Evolutionary conservation across 148 eudicot genomes (phyloP).

Genomic region (Rhododendron vialii): DNA sequence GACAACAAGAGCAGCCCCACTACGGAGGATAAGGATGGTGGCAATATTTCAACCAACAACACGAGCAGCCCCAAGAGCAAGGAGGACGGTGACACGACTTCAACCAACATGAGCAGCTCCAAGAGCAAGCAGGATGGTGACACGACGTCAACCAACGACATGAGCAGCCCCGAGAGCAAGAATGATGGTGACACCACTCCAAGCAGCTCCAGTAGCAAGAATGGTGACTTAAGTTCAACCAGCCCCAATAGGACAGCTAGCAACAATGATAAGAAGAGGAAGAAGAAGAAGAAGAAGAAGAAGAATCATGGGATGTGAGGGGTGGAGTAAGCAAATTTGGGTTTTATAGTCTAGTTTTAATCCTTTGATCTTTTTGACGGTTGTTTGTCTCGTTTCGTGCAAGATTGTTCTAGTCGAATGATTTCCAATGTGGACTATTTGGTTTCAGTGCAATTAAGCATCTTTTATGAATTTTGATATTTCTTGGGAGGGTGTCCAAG

Average conservation of each 20-base stretch:
- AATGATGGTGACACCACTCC: background rate
- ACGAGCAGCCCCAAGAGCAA: background rate
- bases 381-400: too few species aligned
- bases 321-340: background rate
- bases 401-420: too few species aligned
- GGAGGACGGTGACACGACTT: background rate
- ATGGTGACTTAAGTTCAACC: too few species aligned
- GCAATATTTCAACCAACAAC: background rate
- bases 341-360: background rate
- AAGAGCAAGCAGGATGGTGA: background rate
- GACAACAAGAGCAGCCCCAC: background rate
- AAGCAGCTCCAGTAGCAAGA: background rate
- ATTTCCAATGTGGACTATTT: too few species aligned
- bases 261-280: too few species aligned
- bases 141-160: background rate
- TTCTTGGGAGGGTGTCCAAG: too few species aligned
- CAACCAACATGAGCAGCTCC: background rate
- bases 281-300: too few species aligned
- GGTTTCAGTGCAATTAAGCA: too few species aligned
- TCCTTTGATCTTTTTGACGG: too few species aligned
- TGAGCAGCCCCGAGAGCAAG: background rate
- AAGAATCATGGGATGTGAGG: too few species aligned
- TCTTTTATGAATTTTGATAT: too few species aligned
- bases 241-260: too few species aligned
- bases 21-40: background rate